Base-by-base conservation (phyloP, 2,329 filamentous ascomycete species). In the Epichloe gansuensis region DNA sequence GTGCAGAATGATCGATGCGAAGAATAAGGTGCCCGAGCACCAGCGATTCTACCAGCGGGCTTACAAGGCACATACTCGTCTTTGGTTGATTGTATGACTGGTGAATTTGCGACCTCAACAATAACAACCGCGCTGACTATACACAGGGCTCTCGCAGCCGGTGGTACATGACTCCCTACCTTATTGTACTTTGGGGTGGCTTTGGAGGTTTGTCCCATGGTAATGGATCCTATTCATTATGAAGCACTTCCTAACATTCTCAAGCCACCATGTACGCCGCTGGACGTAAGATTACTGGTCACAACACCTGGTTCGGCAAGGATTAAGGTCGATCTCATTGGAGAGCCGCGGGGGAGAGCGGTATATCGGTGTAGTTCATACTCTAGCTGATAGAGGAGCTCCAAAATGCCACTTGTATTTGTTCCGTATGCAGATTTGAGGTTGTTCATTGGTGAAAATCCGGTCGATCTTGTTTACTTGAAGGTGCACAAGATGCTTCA, bases 261-360 rank as follows among this genome's bases (percentile, higher is more conserved):
- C 23, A 58, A 81, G 78, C 70, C 51, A 66, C 71, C 59, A 72
- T 87, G 71, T 91, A 86, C 74, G 84, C 83, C 73, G 82, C 85
- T 74, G 72, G 76, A 67, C 84, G 87, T 66, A 81, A 86, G 74
- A 72, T 86, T 58, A 66, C 82, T 57, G 87, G 87, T 63, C 80
- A 90, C 77, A 90, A 89, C 79, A 87, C 82, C 56, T 89, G 82
- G 82, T 87, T 81, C 63, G 71, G 75, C 65, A 75, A 78, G 68
- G 64, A 71, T 58, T 81, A 76, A 63, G 52, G 11, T 11, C 5
- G 48, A 51, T 27, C 31, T 31, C 31, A 31, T 31, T 31, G 36
- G 39, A 34, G 21, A 21, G 42, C 7, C 31, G 31, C 39, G 48
- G 12, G 11, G 21, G 7, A 21, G 13, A 17, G 13, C 35, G 21